A percentile compares a stretch with the other conserved stretches of the same genome.
These are phyloP conservation scores for Rhynchospora pubera DNA, from an alignment of 176 grass and related monocot genomes.

Conservation along the genomic window DNA sequence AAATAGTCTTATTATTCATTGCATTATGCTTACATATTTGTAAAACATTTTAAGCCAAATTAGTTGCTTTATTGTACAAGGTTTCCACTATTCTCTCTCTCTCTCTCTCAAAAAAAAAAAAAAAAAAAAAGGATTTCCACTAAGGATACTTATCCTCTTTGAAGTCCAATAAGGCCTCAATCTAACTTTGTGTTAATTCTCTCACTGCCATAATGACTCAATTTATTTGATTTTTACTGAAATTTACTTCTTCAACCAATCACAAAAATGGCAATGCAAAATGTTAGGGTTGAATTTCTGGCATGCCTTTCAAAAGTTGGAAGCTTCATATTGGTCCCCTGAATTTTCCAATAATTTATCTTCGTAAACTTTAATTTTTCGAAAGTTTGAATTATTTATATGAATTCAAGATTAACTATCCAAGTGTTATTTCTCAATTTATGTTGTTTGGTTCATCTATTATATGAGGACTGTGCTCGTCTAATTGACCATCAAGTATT, in stretches of 20 bases:
- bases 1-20: neutral
- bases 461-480: neutral
- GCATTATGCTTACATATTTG: neutral
- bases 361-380: neutral
- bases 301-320: neutral
- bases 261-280: neutral
- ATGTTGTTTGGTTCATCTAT: neutral
- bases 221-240: neutral
- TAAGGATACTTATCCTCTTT: neutral
- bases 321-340: neutral
- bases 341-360: neutral
- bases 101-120: no score
- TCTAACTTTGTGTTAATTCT: neutral
- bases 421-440: neutral
- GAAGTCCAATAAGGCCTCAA: neutral
- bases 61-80: neutral
- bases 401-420: neutral
- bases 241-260: neutral
- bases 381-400: neutral
- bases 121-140: neutral
- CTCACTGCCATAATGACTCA: neutral
- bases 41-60: neutral
- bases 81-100: neutral
- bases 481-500: neutral
- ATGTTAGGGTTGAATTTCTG: neutral